phyloP scores from a whole-genome alignment of 2,329 filamentous ascomycete genomes.

The Colletotrichum destructivum region DNA sequence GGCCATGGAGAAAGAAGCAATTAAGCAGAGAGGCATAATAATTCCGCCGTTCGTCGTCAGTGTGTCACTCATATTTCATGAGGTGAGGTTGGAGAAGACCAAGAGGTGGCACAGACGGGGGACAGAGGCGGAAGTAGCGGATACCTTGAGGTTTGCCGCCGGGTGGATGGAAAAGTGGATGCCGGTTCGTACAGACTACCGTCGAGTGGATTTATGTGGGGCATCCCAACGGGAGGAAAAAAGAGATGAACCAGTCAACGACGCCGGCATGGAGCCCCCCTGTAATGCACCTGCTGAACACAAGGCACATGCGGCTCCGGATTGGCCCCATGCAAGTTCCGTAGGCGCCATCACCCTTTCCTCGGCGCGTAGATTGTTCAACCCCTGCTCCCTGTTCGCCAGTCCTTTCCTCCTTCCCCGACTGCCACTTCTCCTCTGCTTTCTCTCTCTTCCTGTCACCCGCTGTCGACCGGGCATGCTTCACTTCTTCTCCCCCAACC shows the following conservation, averaged over 20 bases:
- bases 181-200: slow-evolving; percentile 29
- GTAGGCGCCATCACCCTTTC: slow-evolving; percentile 45
- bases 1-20: slow-evolving; percentile 20
- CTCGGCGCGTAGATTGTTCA: slow-evolving; percentile 44
- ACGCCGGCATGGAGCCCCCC: slow-evolving; percentile 15
- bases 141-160: slow-evolving; percentile 27
- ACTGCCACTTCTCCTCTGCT: slow-evolving; percentile 16
- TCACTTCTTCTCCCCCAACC: slow-evolving; percentile 31
- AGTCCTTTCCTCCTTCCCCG: slow-evolving; percentile 4
- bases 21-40: slow-evolving; percentile 10
- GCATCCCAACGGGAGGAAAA: slow-evolving; percentile 39
- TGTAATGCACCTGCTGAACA: slow-evolving; percentile 40
- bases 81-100: slow-evolving; percentile 40
- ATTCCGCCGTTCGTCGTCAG: not conserved
- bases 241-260: slow-evolving; percentile 37
- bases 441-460: slow-evolving; percentile 4
- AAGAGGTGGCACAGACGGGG: slow-evolving; percentile 36
- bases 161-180: not conserved
- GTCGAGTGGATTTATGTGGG: slow-evolving; percentile 5
- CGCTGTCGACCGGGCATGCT: not conserved
- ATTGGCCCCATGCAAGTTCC: slow-evolving; percentile 45
- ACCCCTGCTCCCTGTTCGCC: slow-evolving; percentile 37
- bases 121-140: slow-evolving; percentile 34
- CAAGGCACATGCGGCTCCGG: slow-evolving; percentile 44
- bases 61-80: slow-evolving; percentile 22